Evolutionary conservation across 805 yeast species (phyloP), one percentile per base, ranked within the genome.

Genomic region (Metschnikowia orientalis): DNA sequence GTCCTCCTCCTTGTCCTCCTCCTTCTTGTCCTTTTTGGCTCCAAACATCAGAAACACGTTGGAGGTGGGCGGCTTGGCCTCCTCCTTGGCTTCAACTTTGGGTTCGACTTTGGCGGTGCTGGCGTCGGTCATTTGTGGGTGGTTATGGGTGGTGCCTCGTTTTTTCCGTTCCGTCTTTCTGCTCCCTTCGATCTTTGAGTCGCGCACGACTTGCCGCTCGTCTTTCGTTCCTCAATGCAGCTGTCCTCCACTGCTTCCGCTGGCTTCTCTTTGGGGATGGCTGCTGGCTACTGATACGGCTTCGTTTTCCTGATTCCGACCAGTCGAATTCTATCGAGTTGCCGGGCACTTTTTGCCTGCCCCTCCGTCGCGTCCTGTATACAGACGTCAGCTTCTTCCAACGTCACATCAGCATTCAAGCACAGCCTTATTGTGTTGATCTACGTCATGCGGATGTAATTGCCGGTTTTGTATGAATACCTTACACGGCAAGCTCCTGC

Each of bases 11-110:
- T 61, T 61, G 35, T 47, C 52, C 35, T 47, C 60, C 44, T 59
- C 73, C 63, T 73, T 77, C 70, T 77, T 77, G 48, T 78, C 78
- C 57, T 83, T 80, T 59, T 80, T 80, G 45, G 95, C 96, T 40
- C 97, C 97, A 61, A 90, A 90, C 95, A 89, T 84, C 55, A 95
- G 79, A 56, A 90, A 89, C 14, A 88, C 95, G 57, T 81, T 80
- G 35, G 94, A 59, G 18, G 87, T 73, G 47, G 94, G 94, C 25
- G 85, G 85, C 42, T 69, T 57, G 43, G 76, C 75, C 21, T 64
- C 56, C 11, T 58, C 42, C 8, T 59, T 34, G 16, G 57, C 54
- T 34, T 52, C 60, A 25, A 51, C 47, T 41, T 53, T 54, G 17
- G 52, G 48, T 37, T 55, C 32, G 15, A 29, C 32, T 29, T 29